A percentile compares a stretch with the other conserved stretches of the same genome.
phyloP scores from a whole-genome alignment of 2,329 filamentous ascomycete species.

The Dactylellina drechsleri region DNA sequence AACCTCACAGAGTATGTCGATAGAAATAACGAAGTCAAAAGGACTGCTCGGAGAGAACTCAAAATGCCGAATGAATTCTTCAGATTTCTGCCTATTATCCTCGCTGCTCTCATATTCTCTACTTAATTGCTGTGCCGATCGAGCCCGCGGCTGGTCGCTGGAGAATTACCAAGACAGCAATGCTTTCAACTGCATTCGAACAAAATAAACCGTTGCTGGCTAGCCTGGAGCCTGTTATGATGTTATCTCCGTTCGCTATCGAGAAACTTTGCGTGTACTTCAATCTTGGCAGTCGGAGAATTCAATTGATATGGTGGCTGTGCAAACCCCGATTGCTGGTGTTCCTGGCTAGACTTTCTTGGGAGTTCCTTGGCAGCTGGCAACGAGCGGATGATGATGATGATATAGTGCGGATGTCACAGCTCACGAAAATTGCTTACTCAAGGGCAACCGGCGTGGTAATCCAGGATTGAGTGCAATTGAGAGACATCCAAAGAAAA shows the following conservation, averaged over 20 bases:
- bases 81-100: no score
- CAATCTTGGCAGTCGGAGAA: slow-evolving; percentile 1
- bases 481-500: no score
- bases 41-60: slow-evolving; percentile 1
- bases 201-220: slow-evolving; percentile 16
- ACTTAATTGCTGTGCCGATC: neutral
- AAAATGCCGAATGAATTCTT: no score
- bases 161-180: neutral
- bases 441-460: no score
- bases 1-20: neutral
- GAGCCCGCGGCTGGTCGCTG: slow-evolving; percentile 6
- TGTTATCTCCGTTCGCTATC: slow-evolving; percentile 44
- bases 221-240: slow-evolving; percentile 27
- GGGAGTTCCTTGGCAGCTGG: slow-evolving; percentile 18
- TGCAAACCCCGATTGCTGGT: neutral
- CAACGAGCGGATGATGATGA: slow-evolving; percentile 28
- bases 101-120: neutral
- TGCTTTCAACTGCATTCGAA: slow-evolving; percentile 37
- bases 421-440: no score
- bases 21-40: neutral
- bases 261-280: slow-evolving; percentile 11
- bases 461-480: no score
- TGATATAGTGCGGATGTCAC: slow-evolving; percentile 45
- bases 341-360: neutral
- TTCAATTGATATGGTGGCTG: neutral